Evolutionary conservation across 768 basidiomycete species (phyloP), one percentile per base, ranked within the genome.

Genomic region (Pleurotus pulmonarius): DNA sequence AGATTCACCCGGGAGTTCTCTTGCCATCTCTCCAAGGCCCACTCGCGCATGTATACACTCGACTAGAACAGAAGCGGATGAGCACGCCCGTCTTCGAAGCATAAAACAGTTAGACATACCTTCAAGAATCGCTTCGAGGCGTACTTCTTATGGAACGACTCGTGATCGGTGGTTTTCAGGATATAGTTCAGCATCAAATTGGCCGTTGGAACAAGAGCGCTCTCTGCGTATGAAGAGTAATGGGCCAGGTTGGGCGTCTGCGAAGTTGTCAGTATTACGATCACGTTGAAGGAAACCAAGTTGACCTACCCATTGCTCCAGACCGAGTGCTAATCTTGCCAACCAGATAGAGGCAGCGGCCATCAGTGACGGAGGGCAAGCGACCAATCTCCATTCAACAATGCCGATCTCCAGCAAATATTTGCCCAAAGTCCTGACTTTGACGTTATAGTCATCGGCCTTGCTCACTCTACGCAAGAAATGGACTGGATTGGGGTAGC

Each of bases 381-480:
- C 81, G 58, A 99, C 80, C 59, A 99, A 73, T 12, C 87, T 77
- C 83, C 92, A 91, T 64, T 98, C 93, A 13, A 99, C 78, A 56
- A 88, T 87, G 5, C 84, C 85, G 45, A 98, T 93, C 76, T 98
- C 97, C 63, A 98, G 73, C 38, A 98, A 80, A 72, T 94, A 99
- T 72, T 99, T 98, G 41, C 86, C 94, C 13, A 98, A 79, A 0
- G 96, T 97, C 60, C 96, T 75, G 24, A 89, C 90, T 66, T 93
- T 87, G 57, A 95, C 85, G 64, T 98, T 92, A 69, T 96, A 98
- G 56, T 92, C 89, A 63, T 99, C 97, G 1, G 97, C 97, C 73
- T 98, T 98, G 76, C 92, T 94, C 46, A 93, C 83, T 11, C 96
- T 81, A 39, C 96, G 78, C 49, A 98, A 79, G 75, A 90, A 98